Evolutionary conservation across 495 filamentous ascomycete species (phyloP).

Genomic region (Echria macrotheca): DNA sequence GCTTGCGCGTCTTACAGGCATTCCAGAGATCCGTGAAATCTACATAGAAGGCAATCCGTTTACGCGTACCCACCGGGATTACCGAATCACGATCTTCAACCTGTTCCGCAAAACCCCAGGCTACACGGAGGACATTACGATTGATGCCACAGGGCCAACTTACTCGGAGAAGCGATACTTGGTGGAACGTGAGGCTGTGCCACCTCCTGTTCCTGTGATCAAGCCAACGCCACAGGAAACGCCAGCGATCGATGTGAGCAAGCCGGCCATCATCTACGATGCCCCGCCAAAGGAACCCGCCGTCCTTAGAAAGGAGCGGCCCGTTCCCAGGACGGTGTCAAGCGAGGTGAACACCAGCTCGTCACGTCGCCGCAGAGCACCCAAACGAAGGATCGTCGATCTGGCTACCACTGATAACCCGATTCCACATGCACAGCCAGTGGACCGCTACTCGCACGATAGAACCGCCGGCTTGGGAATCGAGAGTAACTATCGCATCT

Average conservation of each 20-base stretch:
- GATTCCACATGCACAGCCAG: conserved; percentile 24
- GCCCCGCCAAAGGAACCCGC: conserved; percentile 38
- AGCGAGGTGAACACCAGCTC: conserved; percentile 50
- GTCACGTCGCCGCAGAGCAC: conserved; percentile 45
- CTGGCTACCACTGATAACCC: conserved; percentile 59
- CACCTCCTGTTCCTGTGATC: conserved; percentile 67
- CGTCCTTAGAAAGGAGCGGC: conserved; percentile 48
- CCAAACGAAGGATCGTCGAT: conserved; percentile 76
- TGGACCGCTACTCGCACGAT: conserved; percentile 14
- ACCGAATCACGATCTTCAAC: conserved; percentile 90
- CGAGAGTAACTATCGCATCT: conserved; percentile 40
- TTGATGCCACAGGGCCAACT: conserved; percentile 75
- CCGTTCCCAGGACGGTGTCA: conserved; percentile 35
- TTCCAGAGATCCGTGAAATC: conserved; percentile 86
- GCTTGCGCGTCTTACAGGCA: conserved; percentile 78
- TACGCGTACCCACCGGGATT: conserved; percentile 75
- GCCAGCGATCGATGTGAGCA: conserved; percentile 59
- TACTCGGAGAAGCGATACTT: conserved; percentile 80
- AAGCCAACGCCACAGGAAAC: conserved; percentile 55
- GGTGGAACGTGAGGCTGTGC: conserved; percentile 73
- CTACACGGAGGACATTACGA: conserved; percentile 81
- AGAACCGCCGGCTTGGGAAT: conserved; percentile 11
- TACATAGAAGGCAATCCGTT: conserved; percentile 91
- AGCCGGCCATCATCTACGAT: conserved; percentile 51
- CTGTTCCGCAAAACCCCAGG: conserved; percentile 90